These are phyloP conservation scores for Mycena leptocephala DNA, from an alignment of 768 basidiomycete species.

Conservation along the genomic window DNA sequence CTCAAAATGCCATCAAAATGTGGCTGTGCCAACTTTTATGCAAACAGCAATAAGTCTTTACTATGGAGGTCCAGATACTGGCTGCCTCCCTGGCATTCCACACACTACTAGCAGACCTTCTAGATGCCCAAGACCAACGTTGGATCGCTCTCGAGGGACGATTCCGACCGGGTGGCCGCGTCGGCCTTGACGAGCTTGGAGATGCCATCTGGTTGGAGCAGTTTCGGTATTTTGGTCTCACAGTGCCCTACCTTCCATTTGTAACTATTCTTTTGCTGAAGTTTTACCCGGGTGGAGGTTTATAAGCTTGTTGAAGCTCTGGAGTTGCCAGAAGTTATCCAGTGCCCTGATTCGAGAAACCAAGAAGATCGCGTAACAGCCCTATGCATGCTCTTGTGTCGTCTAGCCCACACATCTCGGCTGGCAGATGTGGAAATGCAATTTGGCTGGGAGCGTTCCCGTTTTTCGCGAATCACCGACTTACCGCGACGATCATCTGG, in stretches of 20 bases:
- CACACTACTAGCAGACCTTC: neutral
- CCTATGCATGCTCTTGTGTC: constrained; percentile 31
- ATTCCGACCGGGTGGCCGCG: constrained; percentile 3
- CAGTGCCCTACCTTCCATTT: neutral
- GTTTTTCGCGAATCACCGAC: constrained; percentile 32
- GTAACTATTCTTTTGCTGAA: neutral
- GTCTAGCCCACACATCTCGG: constrained; percentile 13
- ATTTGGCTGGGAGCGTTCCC: constrained; percentile 35
- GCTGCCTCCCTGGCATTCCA: constrained; percentile 2
- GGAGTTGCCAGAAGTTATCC: constrained; percentile 13
- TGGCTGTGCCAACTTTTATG: no score
- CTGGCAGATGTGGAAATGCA: constrained; percentile 32
- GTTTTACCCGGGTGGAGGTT: constrained; percentile 7
- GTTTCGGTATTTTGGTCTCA: neutral
- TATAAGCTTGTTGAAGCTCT: constrained; percentile 13
- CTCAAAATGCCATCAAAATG: no score
- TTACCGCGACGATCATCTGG: constrained; percentile 25
- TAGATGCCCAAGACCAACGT: neutral
- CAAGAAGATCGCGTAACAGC: constrained; percentile 23
- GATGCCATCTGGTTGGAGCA: constrained; percentile 16
- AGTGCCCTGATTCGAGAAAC: constrained; percentile 6
- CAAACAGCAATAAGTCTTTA: constrained; percentile 30
- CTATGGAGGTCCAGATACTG: constrained; percentile 5
- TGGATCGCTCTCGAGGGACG: constrained; percentile 1
- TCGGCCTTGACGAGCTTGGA: neutral